A percentile compares a stretch with the other conserved stretches of the same genome.
These are phyloP conservation scores for Pestalotiopsis sp. DNA, from an alignment of 2,329 filamentous ascomycete species.

Conservation along the genomic window DNA sequence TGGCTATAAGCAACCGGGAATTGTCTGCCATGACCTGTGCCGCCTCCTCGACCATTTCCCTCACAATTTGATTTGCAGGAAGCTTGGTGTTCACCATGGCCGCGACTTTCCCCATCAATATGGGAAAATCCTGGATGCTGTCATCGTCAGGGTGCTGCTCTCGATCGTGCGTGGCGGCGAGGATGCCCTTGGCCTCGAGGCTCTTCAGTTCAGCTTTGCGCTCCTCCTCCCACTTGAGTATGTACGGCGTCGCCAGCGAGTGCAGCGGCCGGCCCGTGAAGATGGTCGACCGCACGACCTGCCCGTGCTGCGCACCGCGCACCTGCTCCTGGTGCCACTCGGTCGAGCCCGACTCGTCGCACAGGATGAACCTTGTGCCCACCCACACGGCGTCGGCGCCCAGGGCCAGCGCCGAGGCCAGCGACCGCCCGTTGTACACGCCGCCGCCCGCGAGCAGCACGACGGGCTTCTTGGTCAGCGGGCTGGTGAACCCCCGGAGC, in stretches of 20 bases:
- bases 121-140: neutral
- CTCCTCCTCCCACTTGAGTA: slow-evolving; percentile 91
- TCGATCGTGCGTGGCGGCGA: slow-evolving; percentile 26
- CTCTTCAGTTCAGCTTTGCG: slow-evolving; percentile 85
- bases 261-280: slow-evolving; percentile 93
- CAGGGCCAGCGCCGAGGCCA: slow-evolving; percentile 89
- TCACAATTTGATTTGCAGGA: neutral
- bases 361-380: slow-evolving; percentile 81
- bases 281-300: slow-evolving; percentile 74
- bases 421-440: slow-evolving; percentile 85
- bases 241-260: slow-evolving; percentile 89
- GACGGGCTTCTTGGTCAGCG: slow-evolving; percentile 81
- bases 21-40: neutral
- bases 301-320: slow-evolving; percentile 15
- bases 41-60: neutral
- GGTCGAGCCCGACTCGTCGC: slow-evolving; percentile 17
- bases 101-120: neutral
- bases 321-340: slow-evolving; percentile 15
- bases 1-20: neutral
- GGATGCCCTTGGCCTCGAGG: slow-evolving; percentile 78
- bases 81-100: neutral
- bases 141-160: neutral
- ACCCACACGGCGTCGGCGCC: slow-evolving; percentile 92
- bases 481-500: slow-evolving; percentile 75
- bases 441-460: slow-evolving; percentile 91